A percentile compares a stretch with the other conserved stretches of the same genome.
Evolutionary conservation across 2,329 filamentous ascomycete genomes (phyloP).

Genomic region (Monilinia polystroma): DNA sequence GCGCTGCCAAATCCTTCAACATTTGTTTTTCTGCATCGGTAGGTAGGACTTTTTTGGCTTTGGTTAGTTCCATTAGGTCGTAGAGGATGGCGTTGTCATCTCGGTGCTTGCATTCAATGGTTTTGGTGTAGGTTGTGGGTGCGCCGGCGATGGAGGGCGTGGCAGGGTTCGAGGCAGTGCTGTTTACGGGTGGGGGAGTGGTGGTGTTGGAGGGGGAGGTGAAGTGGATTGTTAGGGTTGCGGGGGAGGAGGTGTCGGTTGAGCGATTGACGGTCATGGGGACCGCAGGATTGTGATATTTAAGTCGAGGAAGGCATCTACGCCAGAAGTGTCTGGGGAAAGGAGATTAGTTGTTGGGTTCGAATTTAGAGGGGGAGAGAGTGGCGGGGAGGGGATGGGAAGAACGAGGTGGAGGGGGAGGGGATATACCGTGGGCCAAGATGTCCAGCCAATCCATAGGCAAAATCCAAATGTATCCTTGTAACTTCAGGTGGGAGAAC

Average conservation of each 20-base stretch:
- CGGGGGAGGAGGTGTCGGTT: conserved; percentile 52
- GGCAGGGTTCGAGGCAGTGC: conserved; percentile 47
- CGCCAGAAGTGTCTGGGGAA: conserved; percentile 79
- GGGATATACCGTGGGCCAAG: conserved; percentile 66
- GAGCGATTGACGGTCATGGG: conserved; percentile 79
- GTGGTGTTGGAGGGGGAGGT: conserved; percentile 38
- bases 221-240: conserved; percentile 66
- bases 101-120: conserved; percentile 63
- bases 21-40: conserved; percentile 59
- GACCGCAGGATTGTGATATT: conserved; percentile 88
- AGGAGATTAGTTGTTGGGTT: background rate
- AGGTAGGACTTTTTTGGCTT: conserved; percentile 56
- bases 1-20: conserved; percentile 57
- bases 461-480: conserved; percentile 73
- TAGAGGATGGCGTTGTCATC: conserved; percentile 61
- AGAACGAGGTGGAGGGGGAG: background rate
- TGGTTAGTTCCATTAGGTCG: conserved; percentile 61
- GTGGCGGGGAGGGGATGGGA: background rate
- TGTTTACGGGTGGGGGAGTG: conserved; percentile 20
- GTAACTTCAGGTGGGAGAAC: conserved; percentile 74
- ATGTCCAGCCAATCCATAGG: conserved; percentile 62
- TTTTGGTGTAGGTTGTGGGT: conserved; percentile 41
- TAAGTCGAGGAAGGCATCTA: conserved; percentile 76
- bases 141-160: conserved; percentile 33
- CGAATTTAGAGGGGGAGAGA: conserved; percentile 32